Evolutionary conservation across 2,329 filamentous ascomycete species (phyloP), one percentile per base, ranked within the genome.

Genomic region (Fusarium armeniacum): DNA sequence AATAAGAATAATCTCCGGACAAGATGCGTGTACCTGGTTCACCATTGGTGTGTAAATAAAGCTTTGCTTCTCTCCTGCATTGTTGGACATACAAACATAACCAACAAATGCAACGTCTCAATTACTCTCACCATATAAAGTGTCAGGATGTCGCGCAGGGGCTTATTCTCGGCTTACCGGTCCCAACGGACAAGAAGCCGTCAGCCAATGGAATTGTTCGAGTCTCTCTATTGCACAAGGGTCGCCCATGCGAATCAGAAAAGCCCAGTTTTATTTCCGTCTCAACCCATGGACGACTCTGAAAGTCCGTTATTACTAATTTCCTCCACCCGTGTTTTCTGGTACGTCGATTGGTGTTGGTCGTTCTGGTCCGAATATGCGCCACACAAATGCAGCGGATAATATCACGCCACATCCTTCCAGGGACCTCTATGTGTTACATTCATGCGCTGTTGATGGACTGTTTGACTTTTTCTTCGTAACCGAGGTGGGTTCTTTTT

Each of bases 381-480:
- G 67, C 67, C 67, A 63, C 58, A 63, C 3, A 53, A 1, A 0
- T 59, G 67, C 67, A 70, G 57, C 66, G 62, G 67, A 45, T 56
- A 70, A 69, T 58, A 63, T 51, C 44, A 44, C 36, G 41, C 56
- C 45, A 63, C 62, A 30, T 20, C 60, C 24, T 24, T 35, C 22
- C 44, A 49, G 52, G 47, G 40, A 43, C 28, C 43, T 7, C 11
- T 36, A 30, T 55, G 20, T 52, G 52, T 62, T 22, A n/a, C 63
- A 54, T 49, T 33, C 5, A 26, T 26, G 40, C 28, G 33, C 60
- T 65, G 49, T 40, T 44, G 6, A 59, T 55, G 12, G 3, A 16
- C 32, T 30, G 41, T 66, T 30, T 33, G 15, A 7, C 15, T 18
- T 12, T 45, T 30, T 20, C 16, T 32, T 22, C 24, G 22, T 35